Conservation (phyloP, 805 yeast species). For the Ogataea ramenticola region DNA sequence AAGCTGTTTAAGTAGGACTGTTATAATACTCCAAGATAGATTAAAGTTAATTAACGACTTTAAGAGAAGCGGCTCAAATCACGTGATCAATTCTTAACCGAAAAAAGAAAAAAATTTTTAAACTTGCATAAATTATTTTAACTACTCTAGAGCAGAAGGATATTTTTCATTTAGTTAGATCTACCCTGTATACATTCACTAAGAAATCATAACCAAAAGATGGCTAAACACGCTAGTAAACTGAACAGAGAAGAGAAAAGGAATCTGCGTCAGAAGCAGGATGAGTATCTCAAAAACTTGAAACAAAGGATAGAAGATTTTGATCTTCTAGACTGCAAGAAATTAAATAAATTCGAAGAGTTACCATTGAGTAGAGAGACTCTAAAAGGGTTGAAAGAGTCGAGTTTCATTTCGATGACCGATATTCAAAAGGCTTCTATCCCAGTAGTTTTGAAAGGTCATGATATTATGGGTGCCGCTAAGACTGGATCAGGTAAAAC, state of each 20-base stretch:
- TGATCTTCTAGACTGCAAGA: conserved; percentile 32
- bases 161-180: too few relatives aligned
- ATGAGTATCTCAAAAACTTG: conserved; percentile 33
- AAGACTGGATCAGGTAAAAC: conserved; percentile 91
- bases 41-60: too few relatives aligned
- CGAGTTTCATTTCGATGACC: conserved; percentile 76
- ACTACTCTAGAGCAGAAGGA: neutral
- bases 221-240: conserved; percentile 24
- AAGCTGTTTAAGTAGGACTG: too few relatives aligned
- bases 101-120: neutral
- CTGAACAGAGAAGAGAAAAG: conserved; percentile 23
- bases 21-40: too few relatives aligned
- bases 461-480: conserved; percentile 82
- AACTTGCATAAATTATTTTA: neutral
- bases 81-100: neutral
- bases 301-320: conserved; percentile 45
- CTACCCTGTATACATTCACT: too few relatives aligned
- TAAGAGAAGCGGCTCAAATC: neutral
- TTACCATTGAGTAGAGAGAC: conserved; percentile 69
- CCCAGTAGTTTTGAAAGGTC: conserved; percentile 66
- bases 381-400: conserved; percentile 62
- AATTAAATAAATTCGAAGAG: conserved; percentile 54
- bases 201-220: conserved; percentile 4
- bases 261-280: conserved; percentile 20
- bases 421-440: conserved; percentile 81